Percentiles rank a stretch among this genome's conserved stretches.
These are phyloP conservation scores for Coemansia sp. DNA, from an alignment of 192 early-diverging fungal species.

Conservation along the genomic window DNA sequence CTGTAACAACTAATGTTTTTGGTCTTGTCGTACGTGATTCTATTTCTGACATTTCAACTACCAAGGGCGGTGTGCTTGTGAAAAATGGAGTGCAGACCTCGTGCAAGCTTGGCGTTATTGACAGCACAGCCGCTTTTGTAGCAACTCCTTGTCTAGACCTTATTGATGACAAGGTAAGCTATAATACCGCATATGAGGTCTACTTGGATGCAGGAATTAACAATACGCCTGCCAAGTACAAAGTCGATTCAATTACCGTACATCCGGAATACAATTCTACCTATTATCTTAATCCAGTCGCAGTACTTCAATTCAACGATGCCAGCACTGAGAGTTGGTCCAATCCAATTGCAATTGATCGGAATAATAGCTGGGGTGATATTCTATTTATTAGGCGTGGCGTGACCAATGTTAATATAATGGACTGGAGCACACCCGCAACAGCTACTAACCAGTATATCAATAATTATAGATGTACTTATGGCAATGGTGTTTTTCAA, in stretches of 20 bases:
- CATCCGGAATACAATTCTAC: slow-evolving; percentile 7
- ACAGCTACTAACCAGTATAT: no score
- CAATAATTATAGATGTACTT: no score
- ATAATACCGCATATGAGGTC: slow-evolving; percentile 3
- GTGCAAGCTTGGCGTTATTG: slow-evolving; percentile 15
- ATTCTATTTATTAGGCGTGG: not conserved
- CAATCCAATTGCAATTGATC: slow-evolving; percentile 1
- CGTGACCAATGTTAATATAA: not conserved
- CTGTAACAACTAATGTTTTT: no score
- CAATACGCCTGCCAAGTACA: slow-evolving; percentile 12
- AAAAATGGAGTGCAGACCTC: slow-evolving; percentile 13
- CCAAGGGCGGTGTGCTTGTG: not conserved
- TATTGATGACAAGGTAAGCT: not conserved
- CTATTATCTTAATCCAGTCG: slow-evolving; percentile 5
- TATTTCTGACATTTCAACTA: not conserved
- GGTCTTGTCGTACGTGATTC: not conserved
- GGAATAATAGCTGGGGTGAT: not conserved
- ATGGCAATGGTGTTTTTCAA: not conserved
- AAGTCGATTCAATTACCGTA: not conserved
- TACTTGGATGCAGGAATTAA: slow-evolving; percentile 12
- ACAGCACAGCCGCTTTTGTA: not conserved
- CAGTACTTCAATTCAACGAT: slow-evolving; percentile 6
- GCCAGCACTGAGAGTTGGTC: not conserved
- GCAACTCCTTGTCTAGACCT: slow-evolving; percentile 8
- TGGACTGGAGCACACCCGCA: slow-evolving; percentile 1